These are phyloP conservation scores for Thalassiosira exigua DNA, from an alignment of 352 stramenopile genomes.

Conservation along the genomic window DNA sequence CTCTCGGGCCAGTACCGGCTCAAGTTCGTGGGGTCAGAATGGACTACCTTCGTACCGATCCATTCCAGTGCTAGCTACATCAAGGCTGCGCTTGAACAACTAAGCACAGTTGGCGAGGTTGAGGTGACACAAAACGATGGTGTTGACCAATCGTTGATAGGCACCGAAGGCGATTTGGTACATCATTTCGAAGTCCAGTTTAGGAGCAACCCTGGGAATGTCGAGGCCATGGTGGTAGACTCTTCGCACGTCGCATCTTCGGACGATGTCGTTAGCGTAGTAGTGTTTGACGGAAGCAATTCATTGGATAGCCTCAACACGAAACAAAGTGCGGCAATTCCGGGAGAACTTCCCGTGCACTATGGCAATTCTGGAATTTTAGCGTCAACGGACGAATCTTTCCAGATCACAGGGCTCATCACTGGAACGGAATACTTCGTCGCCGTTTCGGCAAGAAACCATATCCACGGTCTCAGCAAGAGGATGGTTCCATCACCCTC, in stretches of 20 bases:
- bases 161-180: conserved; percentile 79
- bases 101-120: conserved; percentile 85
- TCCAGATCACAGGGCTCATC: conserved; percentile 70
- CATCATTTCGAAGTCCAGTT: conserved; percentile 92
- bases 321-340: conserved; percentile 53
- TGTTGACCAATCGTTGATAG: conserved; percentile 82
- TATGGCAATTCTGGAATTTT: conserved; percentile 63
- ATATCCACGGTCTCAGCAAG: conserved; percentile 83
- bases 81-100: conserved; percentile 88
- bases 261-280: conserved; percentile 49
- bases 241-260: conserved; percentile 41
- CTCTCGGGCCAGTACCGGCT: conserved; percentile 65
- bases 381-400: conserved; percentile 40
- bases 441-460: conserved; percentile 78
- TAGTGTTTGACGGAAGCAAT: conserved; percentile 69
- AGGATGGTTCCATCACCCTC: conserved; percentile 59
- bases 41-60: conserved; percentile 85
- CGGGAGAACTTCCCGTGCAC: conserved; percentile 66
- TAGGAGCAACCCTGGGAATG: conserved; percentile 88
- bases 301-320: conserved; percentile 52
- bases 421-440: conserved; percentile 84
- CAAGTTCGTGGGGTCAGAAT: conserved; percentile 60
- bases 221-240: conserved; percentile 81
- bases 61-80: conserved; percentile 88
- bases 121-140: conserved; percentile 56